Percentiles rank a stretch among this genome's conserved stretches.
These are phyloP conservation scores for Cladosporium sp. DNA, from an alignment of 2,329 filamentous ascomycete genomes.

Conservation along the genomic window DNA sequence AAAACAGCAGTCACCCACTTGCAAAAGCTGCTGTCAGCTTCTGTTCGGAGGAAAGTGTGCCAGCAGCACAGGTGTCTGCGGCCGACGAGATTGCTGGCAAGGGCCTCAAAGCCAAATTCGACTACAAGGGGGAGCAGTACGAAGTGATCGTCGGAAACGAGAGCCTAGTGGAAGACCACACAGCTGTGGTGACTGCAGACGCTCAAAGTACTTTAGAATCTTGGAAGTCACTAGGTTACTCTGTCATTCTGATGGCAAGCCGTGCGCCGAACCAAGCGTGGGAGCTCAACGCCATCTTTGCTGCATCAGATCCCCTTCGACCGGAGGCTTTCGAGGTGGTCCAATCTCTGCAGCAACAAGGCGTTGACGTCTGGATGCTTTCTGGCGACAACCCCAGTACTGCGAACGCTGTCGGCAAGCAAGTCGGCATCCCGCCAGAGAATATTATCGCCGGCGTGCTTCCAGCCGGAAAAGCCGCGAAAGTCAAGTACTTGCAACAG, in stretches of 20 bases:
- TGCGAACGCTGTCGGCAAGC: conserved; percentile 70
- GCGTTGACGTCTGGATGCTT: conserved; percentile 82
- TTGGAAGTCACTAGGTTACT: conserved; percentile 42
- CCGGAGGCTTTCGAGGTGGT: conserved; percentile 54
- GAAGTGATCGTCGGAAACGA: conserved; percentile 73
- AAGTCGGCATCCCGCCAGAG: conserved; percentile 66
- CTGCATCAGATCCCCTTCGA: conserved; percentile 77
- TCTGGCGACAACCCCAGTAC: conserved; percentile 89
- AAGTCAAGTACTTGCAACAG: conserved; percentile 52
- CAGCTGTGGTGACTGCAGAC: conserved; percentile 27
- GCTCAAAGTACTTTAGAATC: conserved; percentile 25
- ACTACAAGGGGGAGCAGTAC: conserved; percentile 25
- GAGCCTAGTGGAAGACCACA: conserved; percentile 52
- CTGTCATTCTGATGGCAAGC: conserved; percentile 38
- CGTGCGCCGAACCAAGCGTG: conserved; percentile 44
- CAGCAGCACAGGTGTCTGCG: conserved; percentile 23
- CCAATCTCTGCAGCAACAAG: conserved; percentile 49
- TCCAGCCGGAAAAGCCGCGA: conserved; percentile 74
- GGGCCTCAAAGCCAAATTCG: conserved; percentile 56
- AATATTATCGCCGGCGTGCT: conserved; percentile 86
- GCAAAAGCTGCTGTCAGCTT: conserved; percentile 66
- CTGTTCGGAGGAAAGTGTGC: conserved; percentile 41
- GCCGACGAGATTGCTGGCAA: conserved; percentile 65
- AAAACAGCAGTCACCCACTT: conserved; percentile 70
- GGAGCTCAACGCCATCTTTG: conserved; percentile 60